Conservation (phyloP, 495 filamentous ascomycete species). For the Aspergillus funiculosus region DNA sequence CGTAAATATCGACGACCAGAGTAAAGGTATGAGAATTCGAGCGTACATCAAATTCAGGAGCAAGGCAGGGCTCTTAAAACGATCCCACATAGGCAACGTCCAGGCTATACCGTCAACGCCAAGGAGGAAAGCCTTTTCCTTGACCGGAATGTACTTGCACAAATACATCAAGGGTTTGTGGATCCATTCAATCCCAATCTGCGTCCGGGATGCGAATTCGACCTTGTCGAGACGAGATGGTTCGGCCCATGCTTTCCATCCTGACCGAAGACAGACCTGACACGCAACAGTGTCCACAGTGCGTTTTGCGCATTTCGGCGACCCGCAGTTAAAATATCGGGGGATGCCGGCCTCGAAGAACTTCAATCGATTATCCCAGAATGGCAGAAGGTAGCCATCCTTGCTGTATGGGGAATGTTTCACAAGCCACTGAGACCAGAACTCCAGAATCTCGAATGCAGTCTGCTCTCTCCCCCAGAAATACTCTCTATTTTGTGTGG, state of each 20-base stretch:
- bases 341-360: not conserved
- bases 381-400: conserved; percentile 4
- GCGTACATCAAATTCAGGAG: conserved; percentile 10
- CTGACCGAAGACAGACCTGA: conserved; percentile 4
- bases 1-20: conserved; percentile 12
- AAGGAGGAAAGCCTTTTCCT: not conserved
- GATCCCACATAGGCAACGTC: not conserved
- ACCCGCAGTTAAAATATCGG: conserved; percentile 4
- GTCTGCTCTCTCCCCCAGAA: conserved; percentile 7
- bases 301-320: conserved; percentile 1
- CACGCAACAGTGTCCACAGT: conserved; percentile 1
- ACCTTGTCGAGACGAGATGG: conserved; percentile 5
- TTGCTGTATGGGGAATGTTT: conserved; percentile 9
- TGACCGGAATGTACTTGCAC: conserved; percentile 6
- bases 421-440: conserved; percentile 13
- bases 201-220: conserved; percentile 10
- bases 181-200: conserved; percentile 7
- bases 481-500: conserved; percentile 9
- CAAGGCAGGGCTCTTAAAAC: conserved; percentile 6
- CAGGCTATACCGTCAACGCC: conserved; percentile 2
- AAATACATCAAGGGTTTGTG: conserved; percentile 6
- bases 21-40: conserved; percentile 8
- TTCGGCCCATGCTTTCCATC: conserved; percentile 13
- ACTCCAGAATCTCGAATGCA: conserved; percentile 9
- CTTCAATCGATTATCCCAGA: conserved; percentile 12